Evolutionary conservation across 2,329 filamentous ascomycete species (phyloP).

Genomic region (Aspergillus sclerotialis): DNA sequence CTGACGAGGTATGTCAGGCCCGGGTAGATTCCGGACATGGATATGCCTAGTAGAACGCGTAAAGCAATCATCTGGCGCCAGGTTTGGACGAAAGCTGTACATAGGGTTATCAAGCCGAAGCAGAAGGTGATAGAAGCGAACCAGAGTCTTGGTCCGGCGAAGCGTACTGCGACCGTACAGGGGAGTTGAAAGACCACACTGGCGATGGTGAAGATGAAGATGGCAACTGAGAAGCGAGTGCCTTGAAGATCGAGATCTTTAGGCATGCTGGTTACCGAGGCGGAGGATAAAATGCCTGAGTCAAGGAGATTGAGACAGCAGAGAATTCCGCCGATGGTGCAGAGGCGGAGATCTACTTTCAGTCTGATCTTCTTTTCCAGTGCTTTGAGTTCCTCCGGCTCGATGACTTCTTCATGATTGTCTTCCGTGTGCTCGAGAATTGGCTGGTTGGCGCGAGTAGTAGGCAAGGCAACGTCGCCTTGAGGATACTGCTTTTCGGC

Average conservation of each 20-base stretch:
- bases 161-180: constrained; percentile 59
- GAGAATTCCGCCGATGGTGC: constrained; percentile 63
- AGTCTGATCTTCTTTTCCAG: constrained; percentile 47
- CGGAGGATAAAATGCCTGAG: constrained; percentile 62
- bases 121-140: constrained; percentile 53
- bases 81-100: constrained; percentile 59
- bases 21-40: constrained; percentile 46
- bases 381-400: constrained; percentile 12
- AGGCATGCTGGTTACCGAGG: constrained; percentile 63
- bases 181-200: constrained; percentile 63
- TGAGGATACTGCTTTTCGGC: too few relatives aligned
- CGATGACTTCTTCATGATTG: constrained; percentile 9
- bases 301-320: constrained; percentile 65
- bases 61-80: constrained; percentile 66
- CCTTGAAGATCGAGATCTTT: constrained; percentile 57
- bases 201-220: constrained; percentile 66
- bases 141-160: constrained; percentile 58
- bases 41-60: constrained; percentile 58
- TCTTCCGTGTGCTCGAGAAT: neutral
- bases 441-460: neutral
- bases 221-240: constrained; percentile 61
- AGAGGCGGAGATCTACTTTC: constrained; percentile 62
- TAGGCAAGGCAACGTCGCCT: too few relatives aligned
- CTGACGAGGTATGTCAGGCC: constrained; percentile 42
- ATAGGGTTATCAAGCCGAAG: constrained; percentile 60